Conservation (phyloP, 352 stramenopile species). For the Pythium aristosporum region DNA sequence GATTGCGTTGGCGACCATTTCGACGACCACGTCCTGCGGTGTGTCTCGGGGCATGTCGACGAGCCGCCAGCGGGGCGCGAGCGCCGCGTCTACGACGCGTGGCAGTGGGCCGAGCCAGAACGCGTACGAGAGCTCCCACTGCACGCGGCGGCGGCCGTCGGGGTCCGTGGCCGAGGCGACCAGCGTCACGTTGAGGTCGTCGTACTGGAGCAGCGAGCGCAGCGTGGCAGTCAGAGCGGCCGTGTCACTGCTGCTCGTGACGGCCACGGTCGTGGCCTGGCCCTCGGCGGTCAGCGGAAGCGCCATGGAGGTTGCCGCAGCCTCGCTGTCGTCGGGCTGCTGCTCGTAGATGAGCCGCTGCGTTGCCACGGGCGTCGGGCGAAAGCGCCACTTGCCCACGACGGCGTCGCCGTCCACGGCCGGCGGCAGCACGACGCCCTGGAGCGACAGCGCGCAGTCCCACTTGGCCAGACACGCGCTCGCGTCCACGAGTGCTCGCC, state of each 20-base stretch:
- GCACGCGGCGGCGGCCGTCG: slow-evolving; percentile 1
- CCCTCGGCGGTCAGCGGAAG: slow-evolving; percentile 11
- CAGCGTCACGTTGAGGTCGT: slow-evolving; percentile 40
- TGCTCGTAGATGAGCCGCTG: slow-evolving; percentile 45
- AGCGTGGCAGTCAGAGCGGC: slow-evolving; percentile 27
- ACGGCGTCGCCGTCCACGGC: slow-evolving; percentile 12
- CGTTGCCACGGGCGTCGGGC: not conserved
- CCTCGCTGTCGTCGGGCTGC: slow-evolving; percentile 16
- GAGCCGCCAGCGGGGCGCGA: slow-evolving; percentile 18
- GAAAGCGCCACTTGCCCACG: slow-evolving; percentile 39
- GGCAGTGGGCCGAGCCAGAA: slow-evolving; percentile 23
- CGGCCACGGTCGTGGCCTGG: slow-evolving; percentile 6
- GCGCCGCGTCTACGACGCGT: slow-evolving; percentile 9
- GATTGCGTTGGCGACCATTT: slow-evolving; percentile 12
- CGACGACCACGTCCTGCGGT: slow-evolving; percentile 6
- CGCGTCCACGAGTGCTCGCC: slow-evolving; percentile 49
- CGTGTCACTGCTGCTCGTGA: slow-evolving; percentile 22
- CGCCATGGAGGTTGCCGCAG: slow-evolving; percentile 8
- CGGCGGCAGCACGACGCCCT: slow-evolving; percentile 34
- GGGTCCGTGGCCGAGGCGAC: slow-evolving; percentile 5
- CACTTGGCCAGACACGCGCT: slow-evolving; percentile 51
- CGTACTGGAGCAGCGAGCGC: slow-evolving; percentile 35
- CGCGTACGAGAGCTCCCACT: slow-evolving; percentile 24
- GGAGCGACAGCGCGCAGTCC: slow-evolving; percentile 40
- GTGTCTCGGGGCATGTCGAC: slow-evolving; percentile 13